Evolutionary conservation across 257 asterid genomes (phyloP).

Genomic region (Linaria vulgaris): DNA sequence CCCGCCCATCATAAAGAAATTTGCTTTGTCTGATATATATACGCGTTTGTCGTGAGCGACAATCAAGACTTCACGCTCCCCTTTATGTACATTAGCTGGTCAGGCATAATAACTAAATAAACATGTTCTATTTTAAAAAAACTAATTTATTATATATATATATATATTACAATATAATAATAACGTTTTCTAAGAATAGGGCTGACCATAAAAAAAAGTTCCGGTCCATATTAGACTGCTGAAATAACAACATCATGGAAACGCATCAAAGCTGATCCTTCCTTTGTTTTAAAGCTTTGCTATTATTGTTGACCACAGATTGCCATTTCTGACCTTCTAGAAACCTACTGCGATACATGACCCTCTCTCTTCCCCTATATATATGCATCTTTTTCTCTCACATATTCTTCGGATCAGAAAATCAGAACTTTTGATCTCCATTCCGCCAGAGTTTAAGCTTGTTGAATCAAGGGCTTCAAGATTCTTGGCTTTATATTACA

Average conservation of each 20-base stretch:
- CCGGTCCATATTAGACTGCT: constrained; percentile 35
- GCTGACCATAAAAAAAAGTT: no score
- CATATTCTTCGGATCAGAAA: background rate
- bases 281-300: background rate
- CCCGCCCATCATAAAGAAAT: no score
- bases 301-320: constrained; percentile 25
- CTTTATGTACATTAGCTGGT: no score
- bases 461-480: constrained; percentile 13
- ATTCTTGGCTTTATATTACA: constrained; percentile 26
- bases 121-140: no score
- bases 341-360: background rate
- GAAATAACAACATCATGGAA: background rate
- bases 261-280: background rate
- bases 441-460: background rate
- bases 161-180: no score
- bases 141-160: no score
- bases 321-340: constrained; percentile 32
- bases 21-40: no score
- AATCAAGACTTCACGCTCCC: no score
- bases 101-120: no score
- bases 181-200: no score
- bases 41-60: no score
- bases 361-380: background rate
- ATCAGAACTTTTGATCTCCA: background rate
- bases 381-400: background rate